phyloP scores from a whole-genome alignment of 441 rosid species.

The Lepidium campestre region DNA sequence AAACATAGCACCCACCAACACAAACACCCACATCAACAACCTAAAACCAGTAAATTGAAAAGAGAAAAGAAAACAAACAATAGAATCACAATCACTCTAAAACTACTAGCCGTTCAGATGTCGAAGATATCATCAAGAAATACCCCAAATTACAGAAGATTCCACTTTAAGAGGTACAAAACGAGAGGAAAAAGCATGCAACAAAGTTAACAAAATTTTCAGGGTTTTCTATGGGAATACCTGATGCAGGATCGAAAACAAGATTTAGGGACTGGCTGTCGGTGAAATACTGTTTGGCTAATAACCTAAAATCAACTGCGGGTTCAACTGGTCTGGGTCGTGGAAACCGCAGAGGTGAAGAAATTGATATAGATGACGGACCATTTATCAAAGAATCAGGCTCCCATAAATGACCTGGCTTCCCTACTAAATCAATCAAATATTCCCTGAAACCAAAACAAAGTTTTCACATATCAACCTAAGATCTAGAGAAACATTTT shows the following conservation, averaged over 20 bases:
- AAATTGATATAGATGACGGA: slow-evolving; percentile 85
- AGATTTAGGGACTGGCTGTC: slow-evolving; percentile 74
- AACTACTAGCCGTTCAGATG: background rate
- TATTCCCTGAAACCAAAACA: slow-evolving; percentile 69
- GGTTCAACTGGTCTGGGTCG: slow-evolving; percentile 59
- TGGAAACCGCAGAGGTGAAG: slow-evolving; percentile 96
- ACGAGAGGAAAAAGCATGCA: background rate
- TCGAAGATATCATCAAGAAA: background rate
- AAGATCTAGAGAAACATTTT: background rate
- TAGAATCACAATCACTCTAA: background rate
- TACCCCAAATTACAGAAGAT: background rate
- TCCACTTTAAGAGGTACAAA: background rate
- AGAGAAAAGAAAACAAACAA: slow-evolving; percentile 1
- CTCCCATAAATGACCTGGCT: slow-evolving; percentile 81
- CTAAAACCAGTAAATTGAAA: background rate
- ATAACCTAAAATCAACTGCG: slow-evolving; percentile 57
- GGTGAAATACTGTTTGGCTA: slow-evolving; percentile 89
- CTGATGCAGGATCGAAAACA: slow-evolving; percentile 70
- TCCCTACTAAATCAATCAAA: slow-evolving; percentile 86
- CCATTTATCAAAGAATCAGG: slow-evolving; percentile 96
- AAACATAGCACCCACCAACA: background rate
- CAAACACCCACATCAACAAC: background rate
- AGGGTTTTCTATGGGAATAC: slow-evolving; percentile 30
- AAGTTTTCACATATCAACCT: slow-evolving; percentile 5
- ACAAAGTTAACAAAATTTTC: background rate